phyloP scores from a whole-genome alignment of 257 asterid species.

The Ajuga chamaepitys region DNA sequence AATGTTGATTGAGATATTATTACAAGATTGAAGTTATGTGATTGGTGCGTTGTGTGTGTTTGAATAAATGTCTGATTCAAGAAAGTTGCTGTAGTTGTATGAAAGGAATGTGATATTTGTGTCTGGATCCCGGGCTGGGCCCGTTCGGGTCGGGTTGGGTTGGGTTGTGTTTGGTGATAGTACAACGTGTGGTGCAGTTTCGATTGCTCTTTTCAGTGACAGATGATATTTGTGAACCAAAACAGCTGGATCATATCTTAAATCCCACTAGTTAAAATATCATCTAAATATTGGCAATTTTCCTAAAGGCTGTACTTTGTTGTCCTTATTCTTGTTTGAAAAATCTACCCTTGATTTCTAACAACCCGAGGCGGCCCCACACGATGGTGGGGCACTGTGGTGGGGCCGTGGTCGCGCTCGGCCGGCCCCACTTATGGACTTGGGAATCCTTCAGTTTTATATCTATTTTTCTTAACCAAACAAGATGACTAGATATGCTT shows the following conservation, averaged over 20 bases:
- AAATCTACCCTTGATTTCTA: constrained; percentile 11
- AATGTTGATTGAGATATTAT: not conserved
- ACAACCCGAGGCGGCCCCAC: constrained; percentile 2
- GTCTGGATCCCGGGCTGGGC: too few relatives aligned
- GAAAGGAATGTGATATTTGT: constrained; percentile 19
- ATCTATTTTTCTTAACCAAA: too few relatives aligned
- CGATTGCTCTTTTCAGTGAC: constrained; percentile 3
- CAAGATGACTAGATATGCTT: too few relatives aligned
- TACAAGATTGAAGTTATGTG: not conserved
- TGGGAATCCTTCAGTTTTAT: too few relatives aligned
- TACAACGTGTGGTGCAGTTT: constrained; percentile 38
- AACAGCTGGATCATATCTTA: constrained; percentile 14
- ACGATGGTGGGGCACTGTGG: too few relatives aligned
- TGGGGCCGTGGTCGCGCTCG: not conserved
- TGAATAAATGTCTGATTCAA: not conserved
- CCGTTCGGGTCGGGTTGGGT: too few relatives aligned
- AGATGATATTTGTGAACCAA: constrained; percentile 28
- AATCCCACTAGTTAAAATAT: constrained; percentile 25
- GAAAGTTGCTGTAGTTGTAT: constrained; percentile 7
- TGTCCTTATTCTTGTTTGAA: constrained; percentile 22
- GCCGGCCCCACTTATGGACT: not conserved
- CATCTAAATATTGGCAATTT: constrained; percentile 19
- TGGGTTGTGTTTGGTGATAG: constrained; percentile 25
- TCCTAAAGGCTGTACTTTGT: constrained; percentile 23
- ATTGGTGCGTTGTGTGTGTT: not conserved